These are phyloP conservation scores for Debaryomyces prosopidis DNA, from an alignment of 805 yeast species.

Conservation along the genomic window DNA sequence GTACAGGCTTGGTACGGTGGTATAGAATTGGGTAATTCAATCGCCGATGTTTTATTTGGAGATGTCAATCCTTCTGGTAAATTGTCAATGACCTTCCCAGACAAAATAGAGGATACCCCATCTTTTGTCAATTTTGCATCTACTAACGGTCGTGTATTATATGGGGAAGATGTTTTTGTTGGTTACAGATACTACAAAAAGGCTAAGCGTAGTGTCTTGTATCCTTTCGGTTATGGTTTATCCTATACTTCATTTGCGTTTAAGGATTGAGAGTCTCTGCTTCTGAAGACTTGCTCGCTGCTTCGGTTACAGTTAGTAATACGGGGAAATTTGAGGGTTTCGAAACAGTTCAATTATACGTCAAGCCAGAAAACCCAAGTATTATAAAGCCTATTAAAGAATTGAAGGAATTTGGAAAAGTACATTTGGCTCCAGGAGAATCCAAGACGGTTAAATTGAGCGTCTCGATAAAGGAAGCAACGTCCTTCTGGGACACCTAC, in stretches of 20 bases:
- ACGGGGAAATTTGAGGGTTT: constrained; percentile 50
- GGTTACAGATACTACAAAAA: constrained; percentile 66
- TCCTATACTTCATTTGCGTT: constrained; percentile 56
- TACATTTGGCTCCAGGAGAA: constrained; percentile 46
- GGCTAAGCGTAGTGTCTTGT: constrained; percentile 45
- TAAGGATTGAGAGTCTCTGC: constrained; percentile 33
- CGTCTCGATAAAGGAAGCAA: constrained; percentile 49
- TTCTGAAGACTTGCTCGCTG: constrained; percentile 27
- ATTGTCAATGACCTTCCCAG: constrained; percentile 56
- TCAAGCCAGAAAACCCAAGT: constrained; percentile 37
- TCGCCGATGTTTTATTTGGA: constrained; percentile 62
- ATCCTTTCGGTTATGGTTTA: constrained; percentile 65
- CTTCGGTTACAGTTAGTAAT: constrained; percentile 45
- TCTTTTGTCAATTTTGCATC: constrained; percentile 52
- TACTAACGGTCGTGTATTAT: constrained; percentile 53
- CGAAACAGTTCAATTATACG: constrained; percentile 58
- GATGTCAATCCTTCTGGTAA: constrained; percentile 63
- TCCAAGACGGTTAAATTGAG: constrained; percentile 33
- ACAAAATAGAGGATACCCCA: constrained; percentile 53
- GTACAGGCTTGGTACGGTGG: constrained; percentile 61
- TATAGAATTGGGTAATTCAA: constrained; percentile 55
- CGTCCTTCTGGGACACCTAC: constrained; percentile 55
- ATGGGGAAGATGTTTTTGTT: constrained; percentile 67
- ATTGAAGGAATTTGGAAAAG: constrained; percentile 58
- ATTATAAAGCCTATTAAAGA: constrained; percentile 58